Evolutionary conservation across 169 alveolate species (phyloP), one percentile per base, ranked within the genome.

Genomic region (Hammondia hammondi): DNA sequence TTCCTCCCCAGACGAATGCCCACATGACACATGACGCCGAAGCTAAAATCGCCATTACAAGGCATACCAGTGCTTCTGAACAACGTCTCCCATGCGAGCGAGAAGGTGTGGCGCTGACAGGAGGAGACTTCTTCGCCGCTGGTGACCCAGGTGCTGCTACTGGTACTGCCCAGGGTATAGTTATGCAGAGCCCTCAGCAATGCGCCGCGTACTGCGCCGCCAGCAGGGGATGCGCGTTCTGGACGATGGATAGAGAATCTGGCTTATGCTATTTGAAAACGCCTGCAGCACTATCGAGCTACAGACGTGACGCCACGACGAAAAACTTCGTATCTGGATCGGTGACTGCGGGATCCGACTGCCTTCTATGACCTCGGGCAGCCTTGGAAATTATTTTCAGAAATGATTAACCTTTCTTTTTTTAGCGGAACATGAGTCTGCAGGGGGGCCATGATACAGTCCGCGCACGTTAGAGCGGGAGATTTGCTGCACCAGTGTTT

Each of bases 101-200:
- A 0, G 90, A 82, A 35, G 90, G 90, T 48, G 90, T 82, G 17
- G 90, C 90, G 35, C 90, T 82, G 71, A 43, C 35, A n/a, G 90
- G 90, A 17, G 90, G 71, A 17, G 90, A 82, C 70, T 48, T 82
- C 43, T 29, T 82, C 37, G 43, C 39, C 17, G 39, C 24, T 9
- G 90, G 90, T 21, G 52, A n/a, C 52, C 43, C 48, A 35, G 90
- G 35, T 10, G 90, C 43, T 6, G 17, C 5, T 45, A 82, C 57
- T 6, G 48, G 87, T 29, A 32, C 46, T 43, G 57, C 71, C 90
- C n/a, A n/a, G 37, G 90, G 90, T n/a, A 45, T 46, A 24, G 57
- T 82, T 48, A 77, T 32, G 45, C 52, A 82, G 35, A 82, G 39
- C 43, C 29, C 90, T 6, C 71, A 39, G 71, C 57, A 48, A 21